Evolutionary conservation across 495 filamentous ascomycete species (phyloP), one percentile per base, ranked within the genome.

Genomic region (Penicillium cinerascens): DNA sequence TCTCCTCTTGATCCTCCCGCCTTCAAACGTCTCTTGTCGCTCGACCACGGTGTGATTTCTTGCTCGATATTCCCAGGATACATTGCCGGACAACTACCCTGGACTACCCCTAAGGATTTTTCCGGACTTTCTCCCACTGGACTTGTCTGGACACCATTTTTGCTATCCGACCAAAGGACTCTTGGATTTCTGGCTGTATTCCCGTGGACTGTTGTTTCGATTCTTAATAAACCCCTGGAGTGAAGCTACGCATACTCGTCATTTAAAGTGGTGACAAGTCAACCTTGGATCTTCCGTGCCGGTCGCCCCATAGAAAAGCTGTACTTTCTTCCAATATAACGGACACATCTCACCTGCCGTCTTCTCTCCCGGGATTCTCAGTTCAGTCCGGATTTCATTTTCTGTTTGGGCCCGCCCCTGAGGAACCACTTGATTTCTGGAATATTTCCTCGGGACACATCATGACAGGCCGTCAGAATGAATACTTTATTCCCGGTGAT

Each of bases 401-500:
- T 47, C 51, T 48, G 35, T 54, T 61, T 58, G 65, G 67, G 59
- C 64, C 64, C 63, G 44, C 62, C 66, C 61, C 65, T 67, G 66
- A 64, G 69, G 66, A 70, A 48, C 56, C 58, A 43, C 53, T 61
- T 62, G 63, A 65, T 55, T 63, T 44, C 63, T 35, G 59, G 57
- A 58, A 10, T 22, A 29, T 59, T 58, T 55, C 58, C 56, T 69
- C 65, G 61, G 56, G 55, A 57, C 42, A 68, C 68, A 73, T 60
- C 54, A 78, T 77, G 67, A 71, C 74, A 60, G 69, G 66, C 67
- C 75, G 85, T 65, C 83, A 85, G 65, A 89, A 90, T 70, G 85
- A 89, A 75, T 92, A 90, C 68, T 96, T 95, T 69, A 83, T 92
- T 48, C 86, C 87, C 21, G 88, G 88, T 57, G 88, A 93, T 58